Evolutionary conservation across 2,329 filamentous ascomycete genomes (phyloP).

Genomic region (Calonectria leucothoes): DNA sequence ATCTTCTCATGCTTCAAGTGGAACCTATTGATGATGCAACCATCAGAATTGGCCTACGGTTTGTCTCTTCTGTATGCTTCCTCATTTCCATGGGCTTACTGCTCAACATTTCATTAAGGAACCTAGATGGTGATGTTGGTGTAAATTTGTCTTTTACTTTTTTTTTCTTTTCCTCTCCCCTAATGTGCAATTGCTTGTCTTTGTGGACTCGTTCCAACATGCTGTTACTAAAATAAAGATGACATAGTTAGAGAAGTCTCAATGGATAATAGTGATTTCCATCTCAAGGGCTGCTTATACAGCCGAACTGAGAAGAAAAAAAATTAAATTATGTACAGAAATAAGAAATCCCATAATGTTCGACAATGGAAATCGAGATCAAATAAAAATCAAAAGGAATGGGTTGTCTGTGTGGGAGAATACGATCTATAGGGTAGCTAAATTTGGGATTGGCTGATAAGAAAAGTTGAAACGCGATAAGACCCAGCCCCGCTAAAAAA

Average conservation of each 20-base stretch:
- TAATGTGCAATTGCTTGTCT: too few relatives aligned
- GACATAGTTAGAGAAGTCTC: too few relatives aligned
- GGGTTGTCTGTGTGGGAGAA: not conserved
- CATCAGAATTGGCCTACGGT: not conserved
- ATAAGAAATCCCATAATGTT: too few relatives aligned
- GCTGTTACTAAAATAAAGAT: too few relatives aligned
- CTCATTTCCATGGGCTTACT: not conserved
- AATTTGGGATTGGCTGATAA: conserved; percentile 24
- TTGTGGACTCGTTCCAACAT: too few relatives aligned
- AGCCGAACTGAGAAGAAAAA: too few relatives aligned
- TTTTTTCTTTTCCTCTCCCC: too few relatives aligned
- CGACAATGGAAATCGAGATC: not conserved
- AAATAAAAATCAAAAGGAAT: not conserved
- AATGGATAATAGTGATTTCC: too few relatives aligned
- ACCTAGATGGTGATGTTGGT: too few relatives aligned
- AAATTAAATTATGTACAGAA: too few relatives aligned
- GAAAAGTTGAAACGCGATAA: conserved; percentile 34
- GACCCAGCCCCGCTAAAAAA: conserved; percentile 45
- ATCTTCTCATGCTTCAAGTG: not conserved
- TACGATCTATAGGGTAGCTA: not conserved
- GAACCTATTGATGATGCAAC: not conserved
- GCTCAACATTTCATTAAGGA: not conserved
- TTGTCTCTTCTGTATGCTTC: not conserved
- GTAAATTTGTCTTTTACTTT: too few relatives aligned
- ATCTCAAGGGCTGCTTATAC: too few relatives aligned